phyloP scores from a whole-genome alignment of 1,139 yeast species.

The Sporopachydermia cereana region DNA sequence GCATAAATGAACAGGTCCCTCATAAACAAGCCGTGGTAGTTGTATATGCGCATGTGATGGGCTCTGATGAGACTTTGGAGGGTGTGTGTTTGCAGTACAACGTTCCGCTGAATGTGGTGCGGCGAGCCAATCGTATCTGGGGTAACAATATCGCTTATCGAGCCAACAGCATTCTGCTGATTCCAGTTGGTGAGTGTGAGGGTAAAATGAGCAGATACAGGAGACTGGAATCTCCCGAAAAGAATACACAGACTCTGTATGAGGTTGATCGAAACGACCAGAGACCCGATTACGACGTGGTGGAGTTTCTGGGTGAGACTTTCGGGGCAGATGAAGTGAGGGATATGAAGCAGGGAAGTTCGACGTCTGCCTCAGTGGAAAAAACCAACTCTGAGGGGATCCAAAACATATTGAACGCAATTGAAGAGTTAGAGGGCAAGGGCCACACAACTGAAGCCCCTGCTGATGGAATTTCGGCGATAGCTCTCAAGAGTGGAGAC shows the following conservation, averaged over 20 bases:
- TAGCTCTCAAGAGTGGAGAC: too few relatives aligned
- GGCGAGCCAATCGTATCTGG: constrained; percentile 5
- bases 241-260: neutral
- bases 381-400: too few relatives aligned
- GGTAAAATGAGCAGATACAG: neutral
- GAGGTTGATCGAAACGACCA: neutral
- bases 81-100: constrained; percentile 9
- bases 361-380: too few relatives aligned
- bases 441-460: neutral
- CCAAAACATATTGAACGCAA: too few relatives aligned
- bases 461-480: neutral
- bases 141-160: constrained; percentile 6
- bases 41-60: constrained; percentile 9
- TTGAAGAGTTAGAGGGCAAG: neutral
- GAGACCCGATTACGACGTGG: neutral
- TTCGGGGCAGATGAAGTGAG: constrained; percentile 1
- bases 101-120: constrained; percentile 6
- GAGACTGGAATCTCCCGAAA: neutral
- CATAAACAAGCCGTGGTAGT: neutral
- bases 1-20: too few relatives aligned
- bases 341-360: too few relatives aligned
- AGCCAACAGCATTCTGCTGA: constrained; percentile 6
- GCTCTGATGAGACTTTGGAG: constrained; percentile 8
- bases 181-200: constrained; percentile 8
- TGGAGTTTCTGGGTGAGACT: neutral